Percentiles rank a stretch among this genome's conserved stretches.
These are phyloP conservation scores for Prototheca stagnorum DNA, from an alignment of 163 green algal genomes.

Conservation along the genomic window DNA sequence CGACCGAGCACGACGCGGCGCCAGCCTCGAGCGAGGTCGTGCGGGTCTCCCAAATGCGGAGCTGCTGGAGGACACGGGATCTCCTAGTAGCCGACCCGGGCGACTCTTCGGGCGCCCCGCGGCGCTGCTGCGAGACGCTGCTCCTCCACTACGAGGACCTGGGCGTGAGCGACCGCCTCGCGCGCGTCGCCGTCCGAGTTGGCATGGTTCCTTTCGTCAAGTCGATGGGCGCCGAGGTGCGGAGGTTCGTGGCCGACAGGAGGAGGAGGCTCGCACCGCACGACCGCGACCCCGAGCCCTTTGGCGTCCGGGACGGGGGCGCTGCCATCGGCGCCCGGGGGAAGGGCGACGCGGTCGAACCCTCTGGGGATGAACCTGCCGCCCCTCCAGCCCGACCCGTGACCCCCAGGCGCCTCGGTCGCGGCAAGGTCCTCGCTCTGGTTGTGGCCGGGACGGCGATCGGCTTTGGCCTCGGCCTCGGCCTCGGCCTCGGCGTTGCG, in stretches of 20 bases:
- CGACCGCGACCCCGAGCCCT: neutral
- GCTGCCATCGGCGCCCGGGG: no score
- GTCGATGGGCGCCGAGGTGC: conserved; percentile 43
- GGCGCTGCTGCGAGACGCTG: conserved; percentile 35
- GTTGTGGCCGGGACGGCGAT: no score
- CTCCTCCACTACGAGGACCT: conserved; percentile 84
- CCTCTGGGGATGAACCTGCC: no score
- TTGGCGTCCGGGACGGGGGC: neutral
- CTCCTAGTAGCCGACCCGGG: neutral
- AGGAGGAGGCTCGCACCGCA: no score
- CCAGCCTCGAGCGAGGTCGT: neutral
- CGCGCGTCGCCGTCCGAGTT: conserved; percentile 42
- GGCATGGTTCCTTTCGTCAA: conserved; percentile 78
- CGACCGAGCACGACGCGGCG: neutral
- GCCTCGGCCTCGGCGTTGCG: no score
- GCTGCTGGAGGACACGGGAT: neutral
- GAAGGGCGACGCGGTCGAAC: no score
- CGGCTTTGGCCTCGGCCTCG: no score
- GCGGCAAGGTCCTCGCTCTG: no score
- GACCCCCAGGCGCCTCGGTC: no score
- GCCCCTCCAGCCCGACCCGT: no score
- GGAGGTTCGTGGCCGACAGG: conserved; percentile 41
- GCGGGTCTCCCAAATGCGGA: neutral
- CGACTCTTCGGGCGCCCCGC: neutral
- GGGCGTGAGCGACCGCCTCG: conserved; percentile 63